Evolutionary conservation across 805 yeast species (phyloP), one percentile per base, ranked within the genome.

Genomic region (Nakazawaea wickerhamii): DNA sequence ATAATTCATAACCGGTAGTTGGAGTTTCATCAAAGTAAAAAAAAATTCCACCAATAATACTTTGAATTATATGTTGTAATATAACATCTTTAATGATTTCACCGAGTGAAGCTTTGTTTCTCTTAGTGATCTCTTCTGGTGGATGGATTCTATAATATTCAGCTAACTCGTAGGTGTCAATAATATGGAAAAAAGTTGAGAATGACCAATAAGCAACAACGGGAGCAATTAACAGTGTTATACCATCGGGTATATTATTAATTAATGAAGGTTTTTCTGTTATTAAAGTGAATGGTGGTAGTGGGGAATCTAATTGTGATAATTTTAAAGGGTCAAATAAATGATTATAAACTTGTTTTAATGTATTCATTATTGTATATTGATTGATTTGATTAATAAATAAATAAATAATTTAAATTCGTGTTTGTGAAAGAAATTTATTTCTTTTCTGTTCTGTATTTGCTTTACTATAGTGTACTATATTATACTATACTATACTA

Each of bases 61-160:
- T 73, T 66, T 93, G 99, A 44, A 91, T 73, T 11, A 81, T 46
- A 59, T 93, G 99, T 67, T 93, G 98, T 25, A 84, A 51, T 5
- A 87, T 53, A 36, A 93, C 99, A 50, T 90, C 96, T 47, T 75
- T 67, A 14, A 93, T 54, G 9, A 93, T 98, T 36, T 83, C 84
- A 4, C 54, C 40, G 42, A 79, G 63, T 0, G 85, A 57, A 5
- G 87, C 96, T 56, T 78, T 85, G 61, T 93, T 93, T 50, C 93
- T 75, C 39, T 74, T 58, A 25, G 69, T 54, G 44, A 88, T 87
- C 59, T 91, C 98, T 52, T 84, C 95, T 30, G 90, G 80, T 17
- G 98, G 90, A 60, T 93, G 99, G 40, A 93, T 88, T 51, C 98
- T 73, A 64, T 86, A 88, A 57, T 73, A 68, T 55, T 86, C 96